Evolutionary conservation across 306 rosid species (phyloP), one percentile per base, ranked within the genome.

Genomic region (Cercis canadensis): DNA sequence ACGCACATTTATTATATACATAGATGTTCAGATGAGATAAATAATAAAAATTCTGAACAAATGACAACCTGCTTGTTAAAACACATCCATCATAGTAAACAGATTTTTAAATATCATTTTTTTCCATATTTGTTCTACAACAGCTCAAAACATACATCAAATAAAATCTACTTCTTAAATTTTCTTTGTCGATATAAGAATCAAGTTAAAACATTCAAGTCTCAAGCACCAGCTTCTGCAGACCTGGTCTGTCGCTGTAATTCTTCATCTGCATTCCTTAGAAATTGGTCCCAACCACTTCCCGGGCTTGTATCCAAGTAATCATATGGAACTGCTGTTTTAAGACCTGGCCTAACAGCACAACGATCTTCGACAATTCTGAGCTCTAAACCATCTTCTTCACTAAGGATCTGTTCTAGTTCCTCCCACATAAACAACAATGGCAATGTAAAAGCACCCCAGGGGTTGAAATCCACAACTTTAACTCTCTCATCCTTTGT

Each of bases 231-330:
- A 39, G 89, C 93, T 69, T 77, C 78, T 6, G 78, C 46, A 50
- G 76, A 85, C 62, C 76, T 80, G 40, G 49, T 74, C 62, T 89
- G 90, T 13, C 37, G 69, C 68, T 55, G 82, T 11, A 81, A 74
- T 65, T 89, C 96, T 50, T 82, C 77, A 73, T 78, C 83, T 16
- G 89, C 96, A 67, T 78, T 88, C 76, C 90, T 90, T 7, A 92
- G 73, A 67, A 90, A 86, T 61, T 82, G 87, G 64, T 92, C 98
- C 98, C 91, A 92, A 41, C 92, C 96, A 80, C 96, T 90, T 37
- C 96, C 96, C 0, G 78, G 8, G 49, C 87, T 77, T 6, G 87
- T 85, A 75, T 92, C 98, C 80, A 90, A 78, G 81, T 82, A 92
- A 84, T 90, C 96, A 54, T 65, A 85, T 5, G 96, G 96, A 61